Base-by-base conservation (phyloP, 140 eudicot species). In the Anethum foeniculum region DNA sequence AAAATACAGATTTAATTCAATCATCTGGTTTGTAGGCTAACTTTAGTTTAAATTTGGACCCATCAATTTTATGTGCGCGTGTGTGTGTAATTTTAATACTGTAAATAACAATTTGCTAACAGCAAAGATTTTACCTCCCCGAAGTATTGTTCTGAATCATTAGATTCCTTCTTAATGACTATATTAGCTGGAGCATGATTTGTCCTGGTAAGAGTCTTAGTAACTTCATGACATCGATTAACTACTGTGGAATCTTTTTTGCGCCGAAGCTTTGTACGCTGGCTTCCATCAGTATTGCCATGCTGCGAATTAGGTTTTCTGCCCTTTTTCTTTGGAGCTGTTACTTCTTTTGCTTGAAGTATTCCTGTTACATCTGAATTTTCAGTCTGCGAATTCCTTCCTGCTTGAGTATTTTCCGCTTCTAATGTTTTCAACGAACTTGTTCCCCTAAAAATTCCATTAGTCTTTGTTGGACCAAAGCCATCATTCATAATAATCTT, bases 141-240 rank as follows among this genome's bases (percentile, higher is more conserved):
- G 36, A 75, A 13, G 36, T 48, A 47, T 67, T 39, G 83, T 79
- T 58, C 85, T 43, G 75, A 64, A 73, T 83, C 84, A 25, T 69
- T 85, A 11, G 56, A 76, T 77, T 90, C 87, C 86, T 71, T 81
- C 81, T 80, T 82, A 58, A 75, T 79, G 36, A 43, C 76, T 54
- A 48, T 36, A 43, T 62, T 71, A 60, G 60, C 64, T 44, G 67
- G 58, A 72, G 77, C 78, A 64, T 46, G 80, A 65, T 52, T 62
- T 32, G 39, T 79, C 65, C 43, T 23, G 47, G 43, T 43, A 71
- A 43, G 64, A 34, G 74, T 80, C 86, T 71, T 86, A 10, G 72
- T 73, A 32, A 60, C 60, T 64, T 51, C 82, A 23, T 54, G 47
- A 47, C 21, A 23, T 43, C 6, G 82, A 47, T 79, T 18, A 6